Percentiles rank a stretch among this genome's conserved stretches.
Evolutionary conservation across 208 protist species (phyloP).

Genomic region (Crithidia brevicula): DNA sequence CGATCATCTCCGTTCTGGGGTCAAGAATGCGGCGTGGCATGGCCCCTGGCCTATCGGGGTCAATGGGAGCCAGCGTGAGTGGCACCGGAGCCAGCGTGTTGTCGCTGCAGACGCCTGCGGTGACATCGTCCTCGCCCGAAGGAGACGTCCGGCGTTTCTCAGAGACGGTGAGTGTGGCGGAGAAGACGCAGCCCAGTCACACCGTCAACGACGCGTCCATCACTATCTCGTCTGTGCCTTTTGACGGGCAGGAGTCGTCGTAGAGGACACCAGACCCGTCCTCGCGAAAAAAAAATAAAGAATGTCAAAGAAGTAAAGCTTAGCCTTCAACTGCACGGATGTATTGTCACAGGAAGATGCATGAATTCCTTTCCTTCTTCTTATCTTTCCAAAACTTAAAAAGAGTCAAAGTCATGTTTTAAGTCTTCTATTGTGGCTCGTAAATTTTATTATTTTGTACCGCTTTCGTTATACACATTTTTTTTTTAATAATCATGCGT

Average conservation of each 20-base stretch:
- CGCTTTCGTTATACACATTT: too few relatives aligned
- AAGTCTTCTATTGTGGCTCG: too few relatives aligned
- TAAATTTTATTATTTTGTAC: too few relatives aligned
- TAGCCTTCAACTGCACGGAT: slow-evolving; percentile 3
- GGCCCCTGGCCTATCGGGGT: slow-evolving; percentile 7
- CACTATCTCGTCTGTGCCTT: not conserved
- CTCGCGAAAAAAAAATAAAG: too few relatives aligned
- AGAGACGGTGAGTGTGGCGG: not conserved
- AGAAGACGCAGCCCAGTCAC: slow-evolving; percentile 5
- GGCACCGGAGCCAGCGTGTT: slow-evolving; percentile 15
- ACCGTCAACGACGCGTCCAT: not conserved
- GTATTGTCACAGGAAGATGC: too few relatives aligned
- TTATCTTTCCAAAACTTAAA: not conserved
- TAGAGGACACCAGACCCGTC: too few relatives aligned
- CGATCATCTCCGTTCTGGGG: slow-evolving; percentile 27
- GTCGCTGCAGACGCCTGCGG: slow-evolving; percentile 15
- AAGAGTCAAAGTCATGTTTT: too few relatives aligned
- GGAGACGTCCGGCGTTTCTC: slow-evolving; percentile 9
- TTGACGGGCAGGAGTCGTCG: not conserved
- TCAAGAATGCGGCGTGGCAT: slow-evolving; percentile 1
- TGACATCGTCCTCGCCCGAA: not conserved
- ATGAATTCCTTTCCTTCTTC: not conserved
- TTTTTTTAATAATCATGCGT: too few relatives aligned
- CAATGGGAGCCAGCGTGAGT: not conserved
- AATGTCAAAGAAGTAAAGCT: too few relatives aligned